Base-by-base conservation (phyloP, 2,329 filamentous ascomycete species). In the Neurospora sp. region DNA sequence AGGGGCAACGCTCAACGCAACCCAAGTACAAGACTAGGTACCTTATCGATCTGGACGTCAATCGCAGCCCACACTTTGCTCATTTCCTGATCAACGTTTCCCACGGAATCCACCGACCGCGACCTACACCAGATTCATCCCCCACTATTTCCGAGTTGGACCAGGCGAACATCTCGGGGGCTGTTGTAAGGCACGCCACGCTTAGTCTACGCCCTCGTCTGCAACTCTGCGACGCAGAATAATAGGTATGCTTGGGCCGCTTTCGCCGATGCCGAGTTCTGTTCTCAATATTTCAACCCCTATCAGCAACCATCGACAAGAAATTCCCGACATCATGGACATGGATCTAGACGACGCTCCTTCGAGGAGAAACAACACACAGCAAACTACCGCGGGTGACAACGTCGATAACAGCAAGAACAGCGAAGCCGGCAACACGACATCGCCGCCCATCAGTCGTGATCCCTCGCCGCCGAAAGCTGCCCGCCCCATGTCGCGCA, bases 401-500 rank as follows among this genome's bases (percentile, higher is more conserved):
- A 72, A 74, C 69, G 68, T 68, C 67, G 74, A 76, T n/a, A 70
- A 73, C 15, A 70, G 76, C 77, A 6, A 77, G 77, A 13, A 76
- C 78, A 1, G 78, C 77, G 52, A 71, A 75, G 42, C 75, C 76
- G 19, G 68, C 66, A 68, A 11, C 40, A 66, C 52, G 78, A 74
- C 66, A 69, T 75, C 43, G 72, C 72, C 81, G 82, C 86, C 76
- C 83, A 86, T 77, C 73, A 80, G 43, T 68, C 76, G 71, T 81
- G 83, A 66, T 79, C 72, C 74, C 19, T 82, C 82, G 58, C 81
- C 84, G 11, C 79, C 80, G 67, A 85, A 85, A 74, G 4, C 52
- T 62, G 77, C 79, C 73, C 83, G 84, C 28, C 78, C 78, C 67
- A 82, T 85, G 71, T 87, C 85, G 28, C 84, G 86, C 72, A 84